Conservation (phyloP, 2,329 filamentous ascomycete species). For the Plectosphaerella cucumerina region DNA sequence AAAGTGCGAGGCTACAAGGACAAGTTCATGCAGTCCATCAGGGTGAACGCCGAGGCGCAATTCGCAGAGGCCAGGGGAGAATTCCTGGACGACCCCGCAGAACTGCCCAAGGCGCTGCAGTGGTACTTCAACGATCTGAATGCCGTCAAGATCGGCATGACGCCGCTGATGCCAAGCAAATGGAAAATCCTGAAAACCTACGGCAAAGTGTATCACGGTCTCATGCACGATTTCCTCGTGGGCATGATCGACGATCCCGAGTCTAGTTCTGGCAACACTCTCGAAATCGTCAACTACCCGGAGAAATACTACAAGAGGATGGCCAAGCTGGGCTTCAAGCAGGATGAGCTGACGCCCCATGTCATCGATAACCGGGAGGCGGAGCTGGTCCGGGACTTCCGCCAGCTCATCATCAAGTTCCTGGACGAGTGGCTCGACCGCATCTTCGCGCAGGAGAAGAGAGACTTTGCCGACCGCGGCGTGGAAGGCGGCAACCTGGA, state of each 20-base stretch:
- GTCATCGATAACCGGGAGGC: conserved; percentile 86
- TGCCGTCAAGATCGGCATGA: conserved; percentile 90
- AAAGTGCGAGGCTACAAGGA: conserved; percentile 94
- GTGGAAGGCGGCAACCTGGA: conserved; percentile 74
- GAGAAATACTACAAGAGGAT: conserved; percentile 97
- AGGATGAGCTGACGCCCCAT: conserved; percentile 75
- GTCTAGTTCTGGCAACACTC: conserved; percentile 78
- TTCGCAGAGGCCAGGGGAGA: conserved; percentile 67
- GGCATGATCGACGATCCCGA: conserved; percentile 78
- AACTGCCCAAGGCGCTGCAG: conserved; percentile 80
- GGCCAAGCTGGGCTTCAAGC: conserved; percentile 77
- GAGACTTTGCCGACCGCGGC: conserved; percentile 74
- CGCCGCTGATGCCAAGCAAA: conserved; percentile 85
- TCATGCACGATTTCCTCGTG: conserved; percentile 94
- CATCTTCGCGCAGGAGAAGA: conserved; percentile 78
- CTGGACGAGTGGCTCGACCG: conserved; percentile 97
- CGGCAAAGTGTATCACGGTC: conserved; percentile 81
- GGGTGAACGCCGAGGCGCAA: conserved; percentile 66
- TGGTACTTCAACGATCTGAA: conserved; percentile 99
- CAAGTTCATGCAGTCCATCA: conserved; percentile 82
- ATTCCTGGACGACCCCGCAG: conserved; percentile 79
- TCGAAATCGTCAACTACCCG: conserved; percentile 91
- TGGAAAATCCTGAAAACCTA: conserved; percentile 96
- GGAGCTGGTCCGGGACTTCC: conserved; percentile 90
- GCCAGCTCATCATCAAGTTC: conserved; percentile 89